Evolutionary conservation across 1,284 basidiomycete species (phyloP), one percentile per base, ranked within the genome.

Genomic region (Cryptococcus deneoformans): DNA sequence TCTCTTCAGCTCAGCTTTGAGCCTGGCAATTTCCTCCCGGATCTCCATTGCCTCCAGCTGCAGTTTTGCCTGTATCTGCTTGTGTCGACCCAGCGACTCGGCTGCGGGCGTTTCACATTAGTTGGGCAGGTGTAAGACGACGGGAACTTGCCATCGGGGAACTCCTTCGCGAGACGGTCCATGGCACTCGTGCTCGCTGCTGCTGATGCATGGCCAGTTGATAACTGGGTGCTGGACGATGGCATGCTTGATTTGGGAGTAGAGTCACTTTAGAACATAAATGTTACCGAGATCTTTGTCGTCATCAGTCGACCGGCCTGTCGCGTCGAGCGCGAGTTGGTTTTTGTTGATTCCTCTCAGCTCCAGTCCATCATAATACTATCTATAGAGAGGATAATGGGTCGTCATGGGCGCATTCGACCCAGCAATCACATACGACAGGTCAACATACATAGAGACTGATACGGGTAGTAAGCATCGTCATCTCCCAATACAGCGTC

Each of bases 1-100:
- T 12, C 78, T 79, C 62, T 82, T 81, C 53, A 95, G 76, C 69
- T 90, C 85, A 38, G 77, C 79, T 59, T 87, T 84, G 55, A 95
- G 80, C 8, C 76, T 69, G 52, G 85, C 81, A 43, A 95, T 86
- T 78, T 93, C 88, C n/a, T 80, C 78, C 53, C 75, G 68, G 37
- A 70, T 57, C 47, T 72, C 68, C 44, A 75, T 56, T 34, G 75
- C 75, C 60, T 77, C 73, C 16, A 76, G 66, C 51, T 76, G 65
- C 1, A 76, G 61, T 6, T 62, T 63, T 16, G 75, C 73, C 45
- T 73, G 69, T 16, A 72, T 73, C 61, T 76, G 66, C 47, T 65
- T 63, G 57, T 76, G 72, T 14, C 64, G 56, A 24, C 62, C 46
- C 12, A 76, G 60, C 4, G 72, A 67, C 6, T 59, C 60, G 6